Conservation (phyloP, 345 rosid genomes). For the Kernera saxatilis region DNA sequence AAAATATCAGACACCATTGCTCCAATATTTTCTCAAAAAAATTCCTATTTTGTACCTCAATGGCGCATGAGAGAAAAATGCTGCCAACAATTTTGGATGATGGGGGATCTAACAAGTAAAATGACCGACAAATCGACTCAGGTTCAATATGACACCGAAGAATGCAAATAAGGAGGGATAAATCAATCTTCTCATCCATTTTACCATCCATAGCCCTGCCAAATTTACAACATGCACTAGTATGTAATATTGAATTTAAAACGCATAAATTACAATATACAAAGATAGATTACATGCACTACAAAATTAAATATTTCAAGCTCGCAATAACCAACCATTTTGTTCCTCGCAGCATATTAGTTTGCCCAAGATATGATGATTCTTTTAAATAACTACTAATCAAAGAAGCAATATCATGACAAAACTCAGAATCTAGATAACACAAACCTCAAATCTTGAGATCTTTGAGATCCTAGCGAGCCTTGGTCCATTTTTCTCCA, state of each 20-base stretch:
- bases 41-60: slow-evolving; percentile 54
- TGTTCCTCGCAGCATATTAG: slow-evolving; percentile 70
- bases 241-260: no score
- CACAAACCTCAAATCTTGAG: slow-evolving; percentile 71
- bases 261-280: no score
- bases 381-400: not conserved
- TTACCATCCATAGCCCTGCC: not conserved
- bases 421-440: not conserved
- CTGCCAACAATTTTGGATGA: slow-evolving; percentile 61
- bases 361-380: slow-evolving; percentile 42
- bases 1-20: slow-evolving; percentile 16
- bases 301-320: slow-evolving; percentile 70
- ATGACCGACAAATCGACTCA: slow-evolving; percentile 38
- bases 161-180: no score
- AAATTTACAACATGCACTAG: no score
- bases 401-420: not conserved
- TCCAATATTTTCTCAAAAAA: not conserved
- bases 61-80: slow-evolving; percentile 62
- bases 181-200: no score
- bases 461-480: slow-evolving; percentile 77
- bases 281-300: slow-evolving; percentile 31
- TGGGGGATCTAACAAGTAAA: slow-evolving; percentile 66
- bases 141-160: slow-evolving; percentile 36
- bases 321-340: slow-evolving; percentile 72
- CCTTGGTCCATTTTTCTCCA: slow-evolving; percentile 80